Conservation (phyloP, 2,329 filamentous ascomycete species). For the Fusarium albosuccineum region DNA sequence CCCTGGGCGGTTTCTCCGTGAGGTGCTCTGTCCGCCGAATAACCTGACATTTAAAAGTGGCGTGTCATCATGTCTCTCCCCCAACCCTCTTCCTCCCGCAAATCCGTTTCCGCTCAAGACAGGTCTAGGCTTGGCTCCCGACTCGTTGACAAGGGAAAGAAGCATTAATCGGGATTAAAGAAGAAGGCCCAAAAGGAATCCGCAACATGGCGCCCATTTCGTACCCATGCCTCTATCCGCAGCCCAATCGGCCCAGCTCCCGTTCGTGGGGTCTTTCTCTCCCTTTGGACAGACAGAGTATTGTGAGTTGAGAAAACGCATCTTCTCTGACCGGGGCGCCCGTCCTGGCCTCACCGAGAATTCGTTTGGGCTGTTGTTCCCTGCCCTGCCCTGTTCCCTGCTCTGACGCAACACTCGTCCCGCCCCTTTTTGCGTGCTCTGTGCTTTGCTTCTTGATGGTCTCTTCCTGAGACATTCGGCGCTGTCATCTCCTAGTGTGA, state of each 20-base stretch:
- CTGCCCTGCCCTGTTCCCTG: conserved; percentile 7
- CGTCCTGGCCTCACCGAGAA: conserved; percentile 37
- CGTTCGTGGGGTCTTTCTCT: conserved; percentile 23
- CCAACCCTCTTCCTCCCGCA: not conserved
- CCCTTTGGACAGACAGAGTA: too few relatives aligned
- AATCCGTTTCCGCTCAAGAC: conserved; percentile 4
- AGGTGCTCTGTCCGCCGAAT: conserved; percentile 41
- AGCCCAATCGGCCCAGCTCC: conserved; percentile 38
- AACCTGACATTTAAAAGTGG: conserved; percentile 42
- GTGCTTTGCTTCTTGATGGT: not conserved
- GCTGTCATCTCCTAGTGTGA: too few relatives aligned
- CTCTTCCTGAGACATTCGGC: not conserved
- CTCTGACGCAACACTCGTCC: conserved; percentile 24
- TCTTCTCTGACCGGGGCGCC: conserved; percentile 9
- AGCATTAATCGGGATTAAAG: not conserved
- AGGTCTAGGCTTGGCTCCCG: not conserved
- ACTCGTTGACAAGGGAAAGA: not conserved
- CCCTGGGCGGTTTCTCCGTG: conserved; percentile 35
- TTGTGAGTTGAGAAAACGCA: not conserved
- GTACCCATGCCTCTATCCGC: not conserved
- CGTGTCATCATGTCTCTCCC: conserved; percentile 30
- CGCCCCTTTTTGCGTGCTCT: conserved; percentile 28
- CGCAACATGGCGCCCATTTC: not conserved
- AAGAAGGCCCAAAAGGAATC: not conserved
- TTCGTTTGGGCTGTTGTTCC: not conserved